These are phyloP conservation scores for Metschnikowia koreensis DNA, from an alignment of 805 yeast genomes.

Conservation along the genomic window DNA sequence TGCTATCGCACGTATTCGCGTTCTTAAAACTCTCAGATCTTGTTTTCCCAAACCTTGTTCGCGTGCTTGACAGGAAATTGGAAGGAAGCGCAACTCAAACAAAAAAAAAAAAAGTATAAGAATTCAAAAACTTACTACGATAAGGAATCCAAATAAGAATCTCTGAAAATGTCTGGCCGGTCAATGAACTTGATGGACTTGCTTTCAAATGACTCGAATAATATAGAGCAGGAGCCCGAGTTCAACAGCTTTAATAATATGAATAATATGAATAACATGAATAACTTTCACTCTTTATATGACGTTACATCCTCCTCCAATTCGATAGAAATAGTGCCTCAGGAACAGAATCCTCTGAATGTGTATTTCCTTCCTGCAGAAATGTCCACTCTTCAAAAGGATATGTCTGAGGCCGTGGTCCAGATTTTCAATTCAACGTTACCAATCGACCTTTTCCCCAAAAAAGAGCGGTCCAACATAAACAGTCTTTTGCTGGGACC, in stretches of 20 bases:
- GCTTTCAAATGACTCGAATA: conserved; percentile 30
- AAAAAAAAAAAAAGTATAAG: no score
- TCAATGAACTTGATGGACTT: conserved; percentile 41
- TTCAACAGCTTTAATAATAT: not conserved
- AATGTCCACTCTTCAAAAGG: conserved; percentile 34
- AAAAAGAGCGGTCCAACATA: conserved; percentile 33
- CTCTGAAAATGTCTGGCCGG: conserved; percentile 1
- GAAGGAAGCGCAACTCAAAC: no score
- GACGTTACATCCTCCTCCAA: not conserved
- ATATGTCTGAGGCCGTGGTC: conserved; percentile 32
- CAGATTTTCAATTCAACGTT: conserved; percentile 30
- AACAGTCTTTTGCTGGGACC: conserved; percentile 31
- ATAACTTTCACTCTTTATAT: conserved; percentile 2
- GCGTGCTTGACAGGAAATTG: no score
- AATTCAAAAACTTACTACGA: no score
- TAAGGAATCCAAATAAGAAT: not conserved
- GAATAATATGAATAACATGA: not conserved
- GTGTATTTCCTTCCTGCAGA: conserved; percentile 36
- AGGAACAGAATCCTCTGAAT: conserved; percentile 10
- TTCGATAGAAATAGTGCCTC: not conserved
- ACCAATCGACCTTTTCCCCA: conserved; percentile 21
- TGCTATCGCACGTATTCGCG: no score
- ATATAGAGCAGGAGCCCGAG: conserved; percentile 6
- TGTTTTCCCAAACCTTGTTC: not conserved
- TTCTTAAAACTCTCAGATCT: no score